Evolutionary conservation across 2,329 filamentous ascomycete species (phyloP), one percentile per base, ranked within the genome.

Genomic region (Celoporthe dispersa): DNA sequence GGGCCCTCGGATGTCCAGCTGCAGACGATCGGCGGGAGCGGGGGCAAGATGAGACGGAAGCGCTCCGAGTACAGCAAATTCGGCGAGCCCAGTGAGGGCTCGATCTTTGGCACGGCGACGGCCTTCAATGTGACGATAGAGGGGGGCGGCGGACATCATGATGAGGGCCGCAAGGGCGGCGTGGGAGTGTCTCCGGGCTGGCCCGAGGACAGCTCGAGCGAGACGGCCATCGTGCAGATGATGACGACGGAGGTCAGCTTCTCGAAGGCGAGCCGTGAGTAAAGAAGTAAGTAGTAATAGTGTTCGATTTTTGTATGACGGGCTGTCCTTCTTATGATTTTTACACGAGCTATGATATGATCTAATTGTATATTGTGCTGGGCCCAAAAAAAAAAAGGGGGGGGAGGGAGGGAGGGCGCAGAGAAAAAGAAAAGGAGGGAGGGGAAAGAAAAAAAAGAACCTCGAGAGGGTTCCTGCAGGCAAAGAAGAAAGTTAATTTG

Each of bases 111-210:
- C 8, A 59, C 55, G 19, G 55, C 12, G n/a, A 59, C 55, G 55
- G 48, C 48, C 6, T 59, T 59, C 55, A 59, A 59, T 59, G 55
- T 59, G 31, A 35, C 25, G 19, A 59, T 59, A 31, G 55, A 31
- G 31, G 55, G 28, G 3, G 55, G 6, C 41, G 41, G 55, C 28
- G 31, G 31, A 8, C 55, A 33, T 12, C 4, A 59, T 22, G 16
- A 35, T 16, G 25, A 59, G 7, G 28, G 28, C 14, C 55, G 5
- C 28, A 59, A 59, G 16, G 31, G 19, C 31, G 55, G 31, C 19
- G 14, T 28, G 2, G 55, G 25, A 8, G 55, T 16, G 16, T 59
- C 55, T 28, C 14, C 31, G 55, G 25, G 16, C 19, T 59, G 31
- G 25, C 55, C 25, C 31, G 55, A 35, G 55, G 55, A 59, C 14